phyloP scores from a whole-genome alignment of 139 green algal species.

The Micractinium sp. region DNA sequence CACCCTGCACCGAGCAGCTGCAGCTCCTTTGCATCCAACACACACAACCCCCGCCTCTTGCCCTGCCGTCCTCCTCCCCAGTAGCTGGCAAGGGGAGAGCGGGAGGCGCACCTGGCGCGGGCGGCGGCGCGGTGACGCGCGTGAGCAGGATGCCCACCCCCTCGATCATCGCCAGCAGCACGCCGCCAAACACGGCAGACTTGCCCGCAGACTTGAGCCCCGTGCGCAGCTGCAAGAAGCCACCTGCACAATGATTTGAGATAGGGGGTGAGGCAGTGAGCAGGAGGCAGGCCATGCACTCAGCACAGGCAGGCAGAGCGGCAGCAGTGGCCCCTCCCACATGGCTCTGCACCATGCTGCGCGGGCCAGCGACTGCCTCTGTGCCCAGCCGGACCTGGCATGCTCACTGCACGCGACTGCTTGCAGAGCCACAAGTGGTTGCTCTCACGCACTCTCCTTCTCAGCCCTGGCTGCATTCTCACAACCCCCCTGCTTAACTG shows the following conservation, averaged over 20 bases:
- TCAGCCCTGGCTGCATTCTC: too few relatives aligned
- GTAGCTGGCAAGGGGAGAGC: neutral
- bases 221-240: constrained; percentile 91
- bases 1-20: neutral
- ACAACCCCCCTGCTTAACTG: too few relatives aligned
- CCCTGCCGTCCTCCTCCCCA: too few relatives aligned
- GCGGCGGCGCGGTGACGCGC: constrained; percentile 84
- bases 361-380: too few relatives aligned
- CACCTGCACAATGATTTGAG: constrained; percentile 53
- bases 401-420: too few relatives aligned
- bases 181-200: constrained; percentile 92
- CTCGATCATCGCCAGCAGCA: constrained; percentile 97
- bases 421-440: too few relatives aligned
- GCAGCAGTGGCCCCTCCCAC: neutral
- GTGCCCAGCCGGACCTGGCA: neutral
- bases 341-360: too few relatives aligned
- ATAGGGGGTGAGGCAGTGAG: neutral
- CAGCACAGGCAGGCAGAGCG: neutral
- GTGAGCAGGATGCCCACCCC: constrained; percentile 95
- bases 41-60: neutral
- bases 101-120: constrained; percentile 42
- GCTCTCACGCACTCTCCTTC: too few relatives aligned
- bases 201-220: constrained; percentile 77
- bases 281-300: neutral
- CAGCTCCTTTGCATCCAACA: neutral